Percentiles rank a stretch among this genome's conserved stretches.
These are phyloP conservation scores for Candida xyloterini DNA, from an alignment of 805 yeast species.

Conservation along the genomic window DNA sequence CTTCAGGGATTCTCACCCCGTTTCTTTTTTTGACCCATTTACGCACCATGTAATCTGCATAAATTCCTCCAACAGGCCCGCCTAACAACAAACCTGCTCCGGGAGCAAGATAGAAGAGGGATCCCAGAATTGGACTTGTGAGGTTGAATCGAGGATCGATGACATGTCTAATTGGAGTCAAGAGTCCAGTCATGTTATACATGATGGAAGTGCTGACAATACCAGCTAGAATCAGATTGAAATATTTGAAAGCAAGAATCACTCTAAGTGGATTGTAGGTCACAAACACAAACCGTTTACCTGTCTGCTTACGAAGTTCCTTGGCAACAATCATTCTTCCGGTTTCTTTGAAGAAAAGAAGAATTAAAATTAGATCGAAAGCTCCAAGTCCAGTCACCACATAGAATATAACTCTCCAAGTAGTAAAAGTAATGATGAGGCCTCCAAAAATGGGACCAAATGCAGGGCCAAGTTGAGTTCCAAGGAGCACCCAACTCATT, in stretches of 20 bases:
- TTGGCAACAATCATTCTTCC: conserved; percentile 31
- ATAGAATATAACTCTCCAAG: conserved; percentile 55
- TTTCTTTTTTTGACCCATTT: conserved; percentile 39
- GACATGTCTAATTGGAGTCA: conserved; percentile 55
- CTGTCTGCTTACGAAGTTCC: conserved; percentile 28
- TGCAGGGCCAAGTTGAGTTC: conserved; percentile 54
- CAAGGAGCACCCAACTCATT: conserved; percentile 46
- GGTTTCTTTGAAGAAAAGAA: conserved; percentile 48
- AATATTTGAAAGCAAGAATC: conserved; percentile 39
- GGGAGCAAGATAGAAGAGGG: conserved; percentile 55
- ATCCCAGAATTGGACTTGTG: conserved; percentile 45
- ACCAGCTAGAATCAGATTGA: conserved; percentile 44
- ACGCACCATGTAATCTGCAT: conserved; percentile 48
- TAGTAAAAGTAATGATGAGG: conserved; percentile 44
- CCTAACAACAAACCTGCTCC: conserved; percentile 54
- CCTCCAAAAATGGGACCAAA: conserved; percentile 55
- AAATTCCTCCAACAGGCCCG: conserved; percentile 49
- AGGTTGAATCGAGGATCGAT: conserved; percentile 54
- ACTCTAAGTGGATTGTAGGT: conserved; percentile 46
- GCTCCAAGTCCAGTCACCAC: conserved; percentile 45
- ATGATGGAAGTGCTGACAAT: conserved; percentile 39
- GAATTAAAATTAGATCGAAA: conserved; percentile 32
- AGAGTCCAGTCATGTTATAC: conserved; percentile 49
- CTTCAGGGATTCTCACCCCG: conserved; percentile 50
- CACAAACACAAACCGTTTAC: conserved; percentile 40